These are phyloP conservation scores for Phytophthora cactorum DNA, from an alignment of 352 stramenopile species.

Conservation along the genomic window DNA sequence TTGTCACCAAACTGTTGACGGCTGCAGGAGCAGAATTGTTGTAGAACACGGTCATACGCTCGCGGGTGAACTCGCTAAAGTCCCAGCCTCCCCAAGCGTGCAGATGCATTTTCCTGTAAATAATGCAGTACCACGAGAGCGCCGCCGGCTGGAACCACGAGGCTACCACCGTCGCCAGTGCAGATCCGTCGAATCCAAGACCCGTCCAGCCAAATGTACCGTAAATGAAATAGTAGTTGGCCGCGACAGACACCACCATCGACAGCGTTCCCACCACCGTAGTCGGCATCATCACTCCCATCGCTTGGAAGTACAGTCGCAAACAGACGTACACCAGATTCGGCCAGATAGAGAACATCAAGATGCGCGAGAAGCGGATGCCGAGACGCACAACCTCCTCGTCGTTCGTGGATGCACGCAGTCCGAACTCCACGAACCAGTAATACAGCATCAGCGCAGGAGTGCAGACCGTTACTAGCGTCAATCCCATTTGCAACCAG, in stretches of 20 bases:
- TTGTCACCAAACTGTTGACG: conserved; percentile 35
- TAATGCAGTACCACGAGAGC: conserved; percentile 33
- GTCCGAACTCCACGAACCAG: conserved; percentile 35
- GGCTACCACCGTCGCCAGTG: conserved; percentile 26
- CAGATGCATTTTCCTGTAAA: conserved; percentile 39
- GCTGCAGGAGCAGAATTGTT: conserved; percentile 34
- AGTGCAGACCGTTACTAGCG: conserved; percentile 29
- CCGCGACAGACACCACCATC: conserved; percentile 28
- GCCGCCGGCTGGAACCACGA: conserved; percentile 34
- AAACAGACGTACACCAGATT: conserved; percentile 37
- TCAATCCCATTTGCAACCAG: conserved; percentile 74
- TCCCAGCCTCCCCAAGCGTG: conserved; percentile 32
- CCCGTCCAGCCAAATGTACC: conserved; percentile 25
- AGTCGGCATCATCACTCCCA: conserved; percentile 39
- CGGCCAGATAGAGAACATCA: conserved; percentile 39
- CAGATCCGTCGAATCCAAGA: conserved; percentile 32
- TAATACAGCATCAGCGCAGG: conserved; percentile 36
- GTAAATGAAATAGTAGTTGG: conserved; percentile 41
- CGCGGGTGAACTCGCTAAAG: conserved; percentile 30
- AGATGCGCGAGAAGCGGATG: conserved; percentile 31
- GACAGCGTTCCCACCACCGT: conserved; percentile 34
- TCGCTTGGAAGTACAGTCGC: conserved; percentile 37
- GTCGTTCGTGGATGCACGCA: conserved; percentile 29
- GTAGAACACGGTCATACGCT: conserved; percentile 37
- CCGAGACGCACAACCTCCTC: conserved; percentile 30